phyloP scores from a whole-genome alignment of 164 flowering plant genomes.

The Aristolochia californica region DNA sequence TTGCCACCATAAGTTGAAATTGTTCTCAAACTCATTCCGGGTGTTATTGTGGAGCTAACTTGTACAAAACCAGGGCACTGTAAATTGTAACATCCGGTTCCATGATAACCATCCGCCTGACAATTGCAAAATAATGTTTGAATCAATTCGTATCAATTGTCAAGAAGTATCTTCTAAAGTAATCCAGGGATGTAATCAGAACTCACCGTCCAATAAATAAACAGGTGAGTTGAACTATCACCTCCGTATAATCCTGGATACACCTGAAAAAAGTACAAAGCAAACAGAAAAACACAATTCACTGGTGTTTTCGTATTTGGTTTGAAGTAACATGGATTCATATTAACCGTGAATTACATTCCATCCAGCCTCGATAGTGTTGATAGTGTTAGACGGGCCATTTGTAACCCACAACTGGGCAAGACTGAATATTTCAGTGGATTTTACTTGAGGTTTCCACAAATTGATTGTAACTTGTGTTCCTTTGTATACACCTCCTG shows the following conservation, averaged over 20 bases:
- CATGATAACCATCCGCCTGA: not conserved
- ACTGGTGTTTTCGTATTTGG: not conserved
- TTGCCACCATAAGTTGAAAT: not conserved
- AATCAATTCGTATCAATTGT: too few relatives aligned
- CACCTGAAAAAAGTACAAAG: not conserved
- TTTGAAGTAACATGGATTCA: too few relatives aligned
- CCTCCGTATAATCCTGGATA: not conserved
- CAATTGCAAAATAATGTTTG: not conserved
- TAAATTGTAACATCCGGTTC: not conserved
- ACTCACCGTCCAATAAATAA: not conserved
- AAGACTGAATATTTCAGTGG: not conserved
- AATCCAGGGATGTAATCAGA: not conserved
- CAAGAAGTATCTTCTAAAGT: not conserved
- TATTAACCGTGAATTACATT: not conserved
- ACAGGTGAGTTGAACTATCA: not conserved
- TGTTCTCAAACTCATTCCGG: not conserved
- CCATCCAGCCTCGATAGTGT: not conserved
- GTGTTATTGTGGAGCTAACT: not conserved
- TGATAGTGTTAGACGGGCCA: too few relatives aligned
- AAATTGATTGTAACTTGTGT: not conserved
- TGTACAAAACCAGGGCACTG: constrained; percentile 3
- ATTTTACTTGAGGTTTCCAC: not conserved
- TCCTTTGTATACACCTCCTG: not conserved
- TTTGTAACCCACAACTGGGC: too few relatives aligned
- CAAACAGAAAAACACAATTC: not conserved